Conservation (phyloP, 2,329 filamentous ascomycete genomes). For the Daldinia eschscholtzii region DNA sequence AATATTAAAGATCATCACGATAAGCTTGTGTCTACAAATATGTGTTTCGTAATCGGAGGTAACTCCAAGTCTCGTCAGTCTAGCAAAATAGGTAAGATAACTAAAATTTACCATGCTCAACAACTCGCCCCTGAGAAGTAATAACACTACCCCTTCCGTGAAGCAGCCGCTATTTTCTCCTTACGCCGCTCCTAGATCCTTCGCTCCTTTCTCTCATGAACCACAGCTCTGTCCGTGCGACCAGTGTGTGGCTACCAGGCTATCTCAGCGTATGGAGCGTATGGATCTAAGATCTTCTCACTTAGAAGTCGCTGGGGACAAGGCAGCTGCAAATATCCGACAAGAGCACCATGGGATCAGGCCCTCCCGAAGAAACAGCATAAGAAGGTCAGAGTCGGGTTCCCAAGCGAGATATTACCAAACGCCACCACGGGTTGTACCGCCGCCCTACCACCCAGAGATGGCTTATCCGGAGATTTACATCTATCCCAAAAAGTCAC, state of each 20-base stretch:
- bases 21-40: conserved; percentile 20
- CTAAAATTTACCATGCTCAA: conserved; percentile 15
- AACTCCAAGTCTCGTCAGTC: background rate
- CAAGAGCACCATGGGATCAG: background rate
- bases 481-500: conserved; percentile 42
- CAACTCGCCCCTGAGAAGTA: background rate
- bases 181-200: background rate
- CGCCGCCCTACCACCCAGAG: background rate
- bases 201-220: conserved; percentile 6
- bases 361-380: background rate
- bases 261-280: background rate
- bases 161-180: background rate
- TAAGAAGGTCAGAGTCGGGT: conserved; percentile 1
- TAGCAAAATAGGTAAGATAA: conserved; percentile 11
- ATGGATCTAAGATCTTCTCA: background rate
- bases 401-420: background rate
- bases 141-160: background rate
- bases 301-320: background rate
- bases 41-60: conserved; percentile 18
- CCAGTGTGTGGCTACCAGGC: conserved; percentile 3
- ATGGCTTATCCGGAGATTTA: conserved; percentile 40
- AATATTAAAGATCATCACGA: background rate
- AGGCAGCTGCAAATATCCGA: background rate
- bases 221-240: conserved; percentile 4
- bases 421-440: background rate